These are phyloP conservation scores for Emergomyces pasteurianus DNA, from an alignment of 2,329 filamentous ascomycete species.

Conservation along the genomic window DNA sequence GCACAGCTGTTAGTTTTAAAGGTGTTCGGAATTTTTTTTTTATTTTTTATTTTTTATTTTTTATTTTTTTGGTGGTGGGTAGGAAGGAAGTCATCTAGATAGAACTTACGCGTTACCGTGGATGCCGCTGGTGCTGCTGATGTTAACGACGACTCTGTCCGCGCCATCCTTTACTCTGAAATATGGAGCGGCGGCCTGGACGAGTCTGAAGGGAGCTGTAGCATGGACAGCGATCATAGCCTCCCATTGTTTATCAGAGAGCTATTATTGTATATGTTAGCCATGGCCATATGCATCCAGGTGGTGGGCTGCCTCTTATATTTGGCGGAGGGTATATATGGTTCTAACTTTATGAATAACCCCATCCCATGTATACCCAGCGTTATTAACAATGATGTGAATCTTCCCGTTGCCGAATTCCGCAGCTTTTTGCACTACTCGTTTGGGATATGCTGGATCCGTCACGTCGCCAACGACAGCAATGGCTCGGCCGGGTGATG, in stretches of 20 bases:
- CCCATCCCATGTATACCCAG: slow-evolving; percentile 85
- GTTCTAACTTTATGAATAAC: slow-evolving; percentile 66
- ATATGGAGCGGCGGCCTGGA: slow-evolving; percentile 69
- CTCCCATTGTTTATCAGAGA: slow-evolving; percentile 70
- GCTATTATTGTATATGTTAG: background rate
- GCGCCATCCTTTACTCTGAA: slow-evolving; percentile 79
- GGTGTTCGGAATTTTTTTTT: no score
- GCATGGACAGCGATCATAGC: slow-evolving; percentile 74
- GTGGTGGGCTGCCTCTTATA: background rate
- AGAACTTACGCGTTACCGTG: slow-evolving; percentile 64
- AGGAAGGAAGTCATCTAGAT: background rate
- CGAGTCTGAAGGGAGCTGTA: slow-evolving; percentile 74
- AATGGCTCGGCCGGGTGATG: slow-evolving; percentile 52
- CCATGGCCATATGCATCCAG: background rate
- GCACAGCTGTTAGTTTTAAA: background rate
- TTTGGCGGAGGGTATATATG: background rate
- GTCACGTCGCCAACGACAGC: slow-evolving; percentile 68
- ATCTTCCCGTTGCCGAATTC: slow-evolving; percentile 80
- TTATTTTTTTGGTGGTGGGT: background rate
- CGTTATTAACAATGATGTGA: slow-evolving; percentile 84
- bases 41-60: no score
- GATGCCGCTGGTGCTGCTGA: slow-evolving; percentile 68
- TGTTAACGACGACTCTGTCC: slow-evolving; percentile 68
- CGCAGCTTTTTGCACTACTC: slow-evolving; percentile 61
- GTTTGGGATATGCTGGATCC: slow-evolving; percentile 55